phyloP scores from a whole-genome alignment of 1,139 yeast genomes.

The Lodderomyces parapsilosis region DNA sequence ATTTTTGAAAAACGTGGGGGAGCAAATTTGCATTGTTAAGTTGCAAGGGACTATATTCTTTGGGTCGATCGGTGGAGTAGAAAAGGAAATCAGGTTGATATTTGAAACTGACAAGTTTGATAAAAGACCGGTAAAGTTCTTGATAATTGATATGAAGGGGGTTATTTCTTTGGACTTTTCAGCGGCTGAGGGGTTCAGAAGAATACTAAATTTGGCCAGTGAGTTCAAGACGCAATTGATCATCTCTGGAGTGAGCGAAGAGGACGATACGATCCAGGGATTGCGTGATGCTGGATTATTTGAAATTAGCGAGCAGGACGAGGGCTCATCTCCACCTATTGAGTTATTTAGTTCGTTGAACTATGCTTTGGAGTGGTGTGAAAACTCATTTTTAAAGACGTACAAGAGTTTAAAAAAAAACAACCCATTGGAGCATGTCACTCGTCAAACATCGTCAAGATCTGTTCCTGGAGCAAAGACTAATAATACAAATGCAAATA shows the following conservation, averaged over 20 bases:
- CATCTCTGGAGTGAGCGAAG: constrained; percentile 70
- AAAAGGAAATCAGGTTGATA: constrained; percentile 64
- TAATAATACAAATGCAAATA: not conserved
- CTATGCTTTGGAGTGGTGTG: constrained; percentile 95
- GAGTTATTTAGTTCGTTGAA: constrained; percentile 75
- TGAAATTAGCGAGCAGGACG: constrained; percentile 32
- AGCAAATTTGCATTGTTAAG: constrained; percentile 85
- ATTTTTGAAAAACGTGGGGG: constrained; percentile 81
- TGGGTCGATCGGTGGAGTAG: constrained; percentile 93
- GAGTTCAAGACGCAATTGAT: constrained; percentile 71
- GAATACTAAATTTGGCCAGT: constrained; percentile 76
- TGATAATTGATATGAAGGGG: constrained; percentile 81
- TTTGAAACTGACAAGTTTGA: constrained; percentile 57
- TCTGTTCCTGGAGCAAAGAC: constrained; percentile 11
- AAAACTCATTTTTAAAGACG: constrained; percentile 76
- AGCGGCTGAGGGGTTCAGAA: constrained; percentile 93
- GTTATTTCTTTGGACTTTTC: constrained; percentile 86
- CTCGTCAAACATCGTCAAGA: constrained; percentile 5
- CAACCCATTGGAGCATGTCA: not conserved
- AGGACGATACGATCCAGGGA: constrained; percentile 60
- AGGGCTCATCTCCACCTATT: constrained; percentile 31
- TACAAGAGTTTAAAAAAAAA: constrained; percentile 41
- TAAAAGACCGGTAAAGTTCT: constrained; percentile 62
- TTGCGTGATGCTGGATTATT: constrained; percentile 73
- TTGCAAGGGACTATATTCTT: constrained; percentile 87